These are phyloP conservation scores for Rhodomyrtus tomentosa DNA, from an alignment of 345 rosid species.

Conservation along the genomic window DNA sequence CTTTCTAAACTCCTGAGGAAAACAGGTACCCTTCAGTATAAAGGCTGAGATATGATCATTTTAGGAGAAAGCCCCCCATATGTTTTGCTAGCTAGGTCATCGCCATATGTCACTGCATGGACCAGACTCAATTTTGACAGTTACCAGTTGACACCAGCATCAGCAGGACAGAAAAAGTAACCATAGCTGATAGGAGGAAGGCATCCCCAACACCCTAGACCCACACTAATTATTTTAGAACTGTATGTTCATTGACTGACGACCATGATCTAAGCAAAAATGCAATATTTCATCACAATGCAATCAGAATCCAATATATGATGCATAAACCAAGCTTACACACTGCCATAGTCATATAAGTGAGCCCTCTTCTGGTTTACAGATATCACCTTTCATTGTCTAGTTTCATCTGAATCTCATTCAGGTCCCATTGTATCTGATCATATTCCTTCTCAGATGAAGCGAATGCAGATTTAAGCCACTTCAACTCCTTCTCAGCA, in stretches of 20 bases:
- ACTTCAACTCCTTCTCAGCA: constrained; percentile 79
- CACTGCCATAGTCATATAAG: not conserved
- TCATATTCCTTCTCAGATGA: constrained; percentile 80
- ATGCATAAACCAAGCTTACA: not conserved
- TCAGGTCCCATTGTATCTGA: constrained; percentile 47
- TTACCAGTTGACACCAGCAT: not conserved
- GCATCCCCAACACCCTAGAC: not conserved
- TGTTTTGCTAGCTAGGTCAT: not conserved
- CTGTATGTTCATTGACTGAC: not conserved
- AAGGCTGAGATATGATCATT: not conserved
- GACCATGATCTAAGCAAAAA: not conserved
- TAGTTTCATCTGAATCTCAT: constrained; percentile 41
- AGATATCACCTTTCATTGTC: constrained; percentile 52
- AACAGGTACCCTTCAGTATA: not conserved
- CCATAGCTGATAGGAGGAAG: not conserved
- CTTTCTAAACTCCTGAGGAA: not conserved
- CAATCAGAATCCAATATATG: not conserved
- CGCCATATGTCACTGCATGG: not conserved
- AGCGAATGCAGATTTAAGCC: constrained; percentile 62
- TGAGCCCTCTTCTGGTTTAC: not conserved
- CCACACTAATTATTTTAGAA: not conserved
- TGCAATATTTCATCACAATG: not conserved
- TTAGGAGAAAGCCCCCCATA: not conserved
- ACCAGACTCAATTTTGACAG: not conserved
- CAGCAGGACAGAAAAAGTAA: not conserved